phyloP scores from a whole-genome alignment of 306 rosid species.

The Echinosophora koreensis region DNA sequence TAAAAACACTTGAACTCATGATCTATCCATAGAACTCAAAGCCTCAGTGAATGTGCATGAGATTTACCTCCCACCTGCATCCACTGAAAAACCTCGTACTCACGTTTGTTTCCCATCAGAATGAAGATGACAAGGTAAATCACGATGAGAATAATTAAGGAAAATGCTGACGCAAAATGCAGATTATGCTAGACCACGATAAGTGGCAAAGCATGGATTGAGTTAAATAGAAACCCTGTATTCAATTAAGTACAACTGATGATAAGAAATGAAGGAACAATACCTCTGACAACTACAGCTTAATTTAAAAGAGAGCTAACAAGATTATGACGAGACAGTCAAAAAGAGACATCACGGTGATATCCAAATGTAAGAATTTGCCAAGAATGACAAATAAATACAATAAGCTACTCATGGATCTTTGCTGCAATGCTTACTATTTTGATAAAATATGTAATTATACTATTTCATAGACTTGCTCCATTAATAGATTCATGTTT shows the following conservation, averaged over 20 bases:
- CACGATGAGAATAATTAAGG: constrained; percentile 8
- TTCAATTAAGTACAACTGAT: not conserved
- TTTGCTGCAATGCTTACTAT: not conserved
- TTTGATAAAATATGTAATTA: constrained; percentile 7
- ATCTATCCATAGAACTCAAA: constrained; percentile 31
- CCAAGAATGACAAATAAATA: constrained; percentile 23
- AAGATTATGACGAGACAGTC: not conserved
- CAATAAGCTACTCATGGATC: constrained; percentile 11
- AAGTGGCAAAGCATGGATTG: constrained; percentile 20
- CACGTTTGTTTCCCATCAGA: constrained; percentile 45
- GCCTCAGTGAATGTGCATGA: constrained; percentile 36
- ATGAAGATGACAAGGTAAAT: constrained; percentile 42
- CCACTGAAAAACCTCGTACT: constrained; percentile 64
- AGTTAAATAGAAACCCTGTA: constrained; percentile 4
- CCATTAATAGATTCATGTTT: constrained; percentile 26
- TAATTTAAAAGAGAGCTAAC: constrained; percentile 18
- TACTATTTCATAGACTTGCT: not conserved
- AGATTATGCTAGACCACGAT: constrained; percentile 24
- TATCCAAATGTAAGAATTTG: constrained; percentile 17
- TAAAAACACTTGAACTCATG: constrained; percentile 44
- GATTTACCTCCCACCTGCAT: constrained; percentile 80
- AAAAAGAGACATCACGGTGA: constrained; percentile 9
- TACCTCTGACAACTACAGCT: not conserved
- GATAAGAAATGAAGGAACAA: constrained; percentile 23
- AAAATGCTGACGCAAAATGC: constrained; percentile 27